Base-by-base conservation (phyloP, 108 stramenopile species). In the Cyclostephanos invisitatus region DNA sequence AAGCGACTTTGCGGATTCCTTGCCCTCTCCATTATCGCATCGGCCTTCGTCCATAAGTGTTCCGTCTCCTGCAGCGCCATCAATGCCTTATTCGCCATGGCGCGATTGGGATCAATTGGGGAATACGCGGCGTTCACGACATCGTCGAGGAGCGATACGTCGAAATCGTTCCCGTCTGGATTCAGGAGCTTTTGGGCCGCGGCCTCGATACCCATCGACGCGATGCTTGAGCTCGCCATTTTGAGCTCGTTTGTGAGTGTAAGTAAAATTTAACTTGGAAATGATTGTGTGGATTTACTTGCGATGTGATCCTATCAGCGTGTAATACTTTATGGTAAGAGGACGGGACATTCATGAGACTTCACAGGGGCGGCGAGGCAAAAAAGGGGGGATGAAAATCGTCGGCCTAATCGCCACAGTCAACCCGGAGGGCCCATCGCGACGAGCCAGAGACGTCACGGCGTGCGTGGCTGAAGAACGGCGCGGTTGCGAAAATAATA, bases 11-110 rank as follows among this genome's bases (percentile, higher is more conserved):
- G 87, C n/a, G 92, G 88, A 78, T 92, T 90, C 70, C 72, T 67
- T 1, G 91, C 81, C 67, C 86, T 48, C 64, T 96, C 96, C 65
- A 96, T 83, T 70, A 96, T 96, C 7, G 85, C 83, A 74, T 96
- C 96, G 2, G 92, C 93, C 74, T 86, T 83, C 29, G 80, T 85
- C 96, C 96, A 96, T 11, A 92, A 62, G 57, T 90, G 84, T 7
- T 88, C 85, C 44, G 81, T 74, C 72, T 93, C 96, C 68, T 94
- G 96, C 29, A 96, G 80, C 55, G 88, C 87, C 93, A 96, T 96
- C 14, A 96, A 74, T n/a, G 87, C 82, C 61, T 89, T 91, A 80
- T 96, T 96, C 44, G 96, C 96, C 40, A 70, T 63, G 22, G 88
- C 85, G 48, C 91, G 88, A 59, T 92, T 84, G 0, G 96, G 96